Evolutionary conservation across 768 basidiomycete species (phyloP).

Genomic region (Tricholoma saponaceum): DNA sequence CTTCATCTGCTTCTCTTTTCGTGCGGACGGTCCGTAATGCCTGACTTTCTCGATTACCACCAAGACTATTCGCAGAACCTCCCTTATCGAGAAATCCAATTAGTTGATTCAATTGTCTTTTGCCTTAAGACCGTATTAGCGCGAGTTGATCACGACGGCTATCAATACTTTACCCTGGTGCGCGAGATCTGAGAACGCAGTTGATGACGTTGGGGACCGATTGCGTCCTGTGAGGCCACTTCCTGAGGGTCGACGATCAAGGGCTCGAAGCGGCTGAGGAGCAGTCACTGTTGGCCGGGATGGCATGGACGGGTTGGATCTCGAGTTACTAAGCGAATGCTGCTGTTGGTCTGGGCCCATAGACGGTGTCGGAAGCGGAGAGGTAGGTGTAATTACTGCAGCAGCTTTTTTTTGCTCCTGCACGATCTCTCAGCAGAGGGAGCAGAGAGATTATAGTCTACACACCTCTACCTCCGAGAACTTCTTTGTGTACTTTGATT

Average conservation of each 20-base stretch:
- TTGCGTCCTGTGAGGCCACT: conserved; percentile 51
- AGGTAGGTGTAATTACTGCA: conserved; percentile 27
- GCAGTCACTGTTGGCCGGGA: conserved; percentile 56
- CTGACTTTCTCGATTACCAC: conserved; percentile 56
- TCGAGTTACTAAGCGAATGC: conserved; percentile 33
- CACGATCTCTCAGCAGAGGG: background rate
- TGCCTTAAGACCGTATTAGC: conserved; percentile 43
- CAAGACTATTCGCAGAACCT: conserved; percentile 54
- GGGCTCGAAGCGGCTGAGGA: conserved; percentile 71
- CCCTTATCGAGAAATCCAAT: conserved; percentile 84
- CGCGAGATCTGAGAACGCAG: conserved; percentile 83
- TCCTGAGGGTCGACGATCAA: conserved; percentile 71
- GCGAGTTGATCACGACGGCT: background rate
- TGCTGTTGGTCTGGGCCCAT: conserved; percentile 28
- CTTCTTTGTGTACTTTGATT: conserved; percentile 76
- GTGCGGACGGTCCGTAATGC: conserved; percentile 75
- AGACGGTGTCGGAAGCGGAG: conserved; percentile 28
- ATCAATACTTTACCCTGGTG: conserved; percentile 57
- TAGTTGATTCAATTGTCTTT: conserved; percentile 81
- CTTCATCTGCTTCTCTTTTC: conserved; percentile 89
- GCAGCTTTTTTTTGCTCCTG: conserved; percentile 66
- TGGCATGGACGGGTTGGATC: conserved; percentile 41
- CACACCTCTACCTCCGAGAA: conserved; percentile 84
- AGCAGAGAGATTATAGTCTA: conserved; percentile 1
- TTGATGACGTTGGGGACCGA: conserved; percentile 72